These are phyloP conservation scores for Phaeosphaeria sp. DNA, from an alignment of 2,329 filamentous ascomycete species.

Conservation along the genomic window DNA sequence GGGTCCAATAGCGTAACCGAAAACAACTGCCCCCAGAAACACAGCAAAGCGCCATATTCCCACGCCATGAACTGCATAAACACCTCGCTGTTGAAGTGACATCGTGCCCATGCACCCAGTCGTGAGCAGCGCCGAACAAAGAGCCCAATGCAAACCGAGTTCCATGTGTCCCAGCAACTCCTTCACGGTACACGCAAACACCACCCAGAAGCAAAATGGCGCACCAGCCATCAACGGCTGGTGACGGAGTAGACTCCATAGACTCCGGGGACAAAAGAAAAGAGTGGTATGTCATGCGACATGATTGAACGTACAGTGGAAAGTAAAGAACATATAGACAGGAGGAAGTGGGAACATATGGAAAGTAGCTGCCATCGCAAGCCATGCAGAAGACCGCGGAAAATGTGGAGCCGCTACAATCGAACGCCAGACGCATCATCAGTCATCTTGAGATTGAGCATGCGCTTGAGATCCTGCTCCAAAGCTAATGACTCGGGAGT, in stretches of 20 bases:
- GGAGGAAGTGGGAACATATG: conserved; percentile 25
- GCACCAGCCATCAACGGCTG: not conserved
- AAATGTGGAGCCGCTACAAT: conserved; percentile 17
- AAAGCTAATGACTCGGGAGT: conserved; percentile 33
- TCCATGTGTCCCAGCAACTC: not conserved
- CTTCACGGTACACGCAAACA: conserved; percentile 15
- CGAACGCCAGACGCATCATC: conserved; percentile 30
- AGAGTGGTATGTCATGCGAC: conserved; percentile 22
- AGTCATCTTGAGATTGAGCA: conserved; percentile 40
- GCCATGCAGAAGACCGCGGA: conserved; percentile 34
- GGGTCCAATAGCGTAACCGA: conserved; percentile 23
- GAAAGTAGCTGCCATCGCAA: conserved; percentile 23
- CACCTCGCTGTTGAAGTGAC: conserved; percentile 14
- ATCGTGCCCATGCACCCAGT: conserved; percentile 16
- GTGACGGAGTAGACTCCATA: conserved; percentile 15
- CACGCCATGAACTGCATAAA: conserved; percentile 9
- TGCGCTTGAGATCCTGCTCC: conserved; percentile 46
- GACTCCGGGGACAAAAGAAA: conserved; percentile 24
- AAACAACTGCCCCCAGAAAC: conserved; percentile 12
- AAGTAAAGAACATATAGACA: conserved; percentile 25
- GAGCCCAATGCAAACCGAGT: conserved; percentile 1
- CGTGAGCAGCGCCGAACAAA: conserved; percentile 21
- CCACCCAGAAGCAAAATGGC: conserved; percentile 1
- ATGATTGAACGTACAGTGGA: conserved; percentile 24
- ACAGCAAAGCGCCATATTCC: conserved; percentile 16